Percentiles rank a stretch among this genome's conserved stretches.
Conservation (phyloP, 2,329 filamentous ascomycete genomes). For the Gremmenia infestans region DNA sequence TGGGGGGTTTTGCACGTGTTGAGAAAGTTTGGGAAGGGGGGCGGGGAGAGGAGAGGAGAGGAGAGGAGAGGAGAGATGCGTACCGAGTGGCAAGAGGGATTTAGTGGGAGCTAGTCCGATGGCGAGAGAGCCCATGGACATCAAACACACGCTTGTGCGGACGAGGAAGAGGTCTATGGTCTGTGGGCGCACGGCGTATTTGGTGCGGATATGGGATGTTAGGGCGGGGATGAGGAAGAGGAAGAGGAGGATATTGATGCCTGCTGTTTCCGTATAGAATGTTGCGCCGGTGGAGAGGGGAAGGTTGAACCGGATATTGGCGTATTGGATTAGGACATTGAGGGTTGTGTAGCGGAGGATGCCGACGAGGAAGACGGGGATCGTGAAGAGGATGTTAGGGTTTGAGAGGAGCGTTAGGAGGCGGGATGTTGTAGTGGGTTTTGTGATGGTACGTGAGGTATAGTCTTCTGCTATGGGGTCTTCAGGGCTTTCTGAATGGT, state of each 20-base stretch:
- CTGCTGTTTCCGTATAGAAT: slow-evolving; percentile 29
- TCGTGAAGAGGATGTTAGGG: slow-evolving; percentile 18
- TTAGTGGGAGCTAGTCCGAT: slow-evolving; percentile 20
- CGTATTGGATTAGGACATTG: slow-evolving; percentile 30
- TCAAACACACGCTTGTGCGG: slow-evolving; percentile 20
- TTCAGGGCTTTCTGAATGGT: neutral
- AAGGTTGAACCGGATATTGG: slow-evolving; percentile 25
- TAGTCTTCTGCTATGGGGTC: neutral
- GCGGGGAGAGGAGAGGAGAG: too few species aligned
- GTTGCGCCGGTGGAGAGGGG: slow-evolving; percentile 27
- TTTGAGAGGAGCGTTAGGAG: slow-evolving; percentile 13
- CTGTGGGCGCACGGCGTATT: slow-evolving; percentile 15
- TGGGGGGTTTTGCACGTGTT: too few species aligned
- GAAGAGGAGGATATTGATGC: slow-evolving; percentile 28
- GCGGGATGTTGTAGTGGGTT: neutral
- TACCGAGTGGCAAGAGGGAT: slow-evolving; percentile 23
- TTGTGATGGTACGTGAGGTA: neutral
- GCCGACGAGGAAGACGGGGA: slow-evolving; percentile 29
- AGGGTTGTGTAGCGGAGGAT: slow-evolving; percentile 29
- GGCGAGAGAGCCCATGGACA: slow-evolving; percentile 23
- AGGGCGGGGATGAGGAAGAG: slow-evolving; percentile 24
- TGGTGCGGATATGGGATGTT: slow-evolving; percentile 15
- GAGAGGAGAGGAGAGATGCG: slow-evolving; percentile 4
- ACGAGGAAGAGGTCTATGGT: slow-evolving; percentile 25
- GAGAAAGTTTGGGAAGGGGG: neutral